Evolutionary conservation across 768 basidiomycete species (phyloP).

Genomic region (Tylopilus intermedius): DNA sequence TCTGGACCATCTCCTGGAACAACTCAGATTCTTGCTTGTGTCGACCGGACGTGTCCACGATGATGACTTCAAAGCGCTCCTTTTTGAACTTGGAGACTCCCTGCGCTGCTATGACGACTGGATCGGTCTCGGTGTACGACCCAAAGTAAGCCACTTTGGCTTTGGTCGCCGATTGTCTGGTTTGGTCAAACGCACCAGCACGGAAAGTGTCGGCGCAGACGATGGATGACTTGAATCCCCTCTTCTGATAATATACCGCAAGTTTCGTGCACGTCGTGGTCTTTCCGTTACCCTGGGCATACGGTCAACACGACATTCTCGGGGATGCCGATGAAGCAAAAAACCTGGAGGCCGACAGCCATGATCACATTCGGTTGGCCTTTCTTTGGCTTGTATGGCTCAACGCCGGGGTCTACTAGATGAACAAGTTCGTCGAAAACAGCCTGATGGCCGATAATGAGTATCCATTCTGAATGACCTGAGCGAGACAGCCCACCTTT

Average conservation of each 20-base stretch:
- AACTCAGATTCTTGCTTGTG: slow-evolving; percentile 97
- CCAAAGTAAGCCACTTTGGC: slow-evolving; percentile 99
- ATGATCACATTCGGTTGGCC: slow-evolving; percentile 92
- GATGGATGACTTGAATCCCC: slow-evolving; percentile 94
- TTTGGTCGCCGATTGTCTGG: slow-evolving; percentile 96
- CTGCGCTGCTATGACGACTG: slow-evolving; percentile 88
- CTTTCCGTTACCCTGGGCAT: slow-evolving; percentile 85
- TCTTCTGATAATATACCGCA: slow-evolving; percentile 94
- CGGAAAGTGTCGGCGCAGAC: slow-evolving; percentile 99
- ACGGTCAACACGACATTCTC: slow-evolving; percentile 1
- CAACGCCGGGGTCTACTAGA: slow-evolving; percentile 91
- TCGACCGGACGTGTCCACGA: slow-evolving; percentile 95
- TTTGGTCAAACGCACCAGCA: slow-evolving; percentile 98
- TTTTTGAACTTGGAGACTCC: slow-evolving; percentile 98
- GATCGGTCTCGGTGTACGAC: slow-evolving; percentile 97
- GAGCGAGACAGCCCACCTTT: slow-evolving; percentile 49
- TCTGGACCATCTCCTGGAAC: slow-evolving; percentile 98
- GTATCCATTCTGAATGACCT: not conserved
- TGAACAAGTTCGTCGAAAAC: slow-evolving; percentile 96
- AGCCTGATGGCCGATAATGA: slow-evolving; percentile 48
- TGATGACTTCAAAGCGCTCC: slow-evolving; percentile 96
- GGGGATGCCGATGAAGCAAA: slow-evolving; percentile 2
- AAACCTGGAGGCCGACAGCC: slow-evolving; percentile 93
- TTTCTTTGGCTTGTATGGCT: slow-evolving; percentile 95
- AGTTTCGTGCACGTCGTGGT: slow-evolving; percentile 99